Conservation (phyloP, 176 grass and related monocot genomes). For the Aegilops speltoides region DNA sequence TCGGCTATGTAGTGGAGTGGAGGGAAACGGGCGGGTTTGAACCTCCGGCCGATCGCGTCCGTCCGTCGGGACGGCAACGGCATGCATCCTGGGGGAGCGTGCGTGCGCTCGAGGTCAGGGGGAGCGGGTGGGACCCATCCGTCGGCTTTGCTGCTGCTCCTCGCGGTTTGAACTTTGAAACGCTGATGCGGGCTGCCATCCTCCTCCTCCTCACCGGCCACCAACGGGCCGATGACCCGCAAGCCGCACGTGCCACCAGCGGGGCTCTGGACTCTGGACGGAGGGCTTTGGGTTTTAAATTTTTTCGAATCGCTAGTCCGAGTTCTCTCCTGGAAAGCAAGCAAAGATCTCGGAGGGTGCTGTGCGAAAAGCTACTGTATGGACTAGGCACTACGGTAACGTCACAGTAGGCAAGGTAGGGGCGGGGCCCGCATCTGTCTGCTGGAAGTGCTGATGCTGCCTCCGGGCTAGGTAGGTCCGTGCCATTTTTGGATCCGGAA, state of each 20-base stretch:
- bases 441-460: not conserved
- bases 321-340: not conserved
- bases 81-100: constrained; percentile 1
- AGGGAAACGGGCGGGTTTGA: not conserved
- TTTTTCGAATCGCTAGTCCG: not conserved
- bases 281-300: not conserved
- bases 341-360: not conserved
- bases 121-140: not conserved
- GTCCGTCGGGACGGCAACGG: not conserved
- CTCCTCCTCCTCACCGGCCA: not conserved
- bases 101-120: not conserved
- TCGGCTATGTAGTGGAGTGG: not conserved
- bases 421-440: not conserved
- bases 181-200: not conserved
- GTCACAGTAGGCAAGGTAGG: not conserved
- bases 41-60: not conserved
- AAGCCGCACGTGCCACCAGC: not conserved
- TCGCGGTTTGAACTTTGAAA: not conserved
- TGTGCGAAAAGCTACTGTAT: not conserved
- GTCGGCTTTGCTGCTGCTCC: not conserved
- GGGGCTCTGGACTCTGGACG: not conserved
- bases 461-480: not conserved
- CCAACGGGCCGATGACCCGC: constrained; percentile 1
- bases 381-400: not conserved
- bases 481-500: not conserved